Percentiles rank a stretch among this genome's conserved stretches.
Conservation (phyloP, 352 stramenopile species). For the Phytopythium chamaehyphon region DNA sequence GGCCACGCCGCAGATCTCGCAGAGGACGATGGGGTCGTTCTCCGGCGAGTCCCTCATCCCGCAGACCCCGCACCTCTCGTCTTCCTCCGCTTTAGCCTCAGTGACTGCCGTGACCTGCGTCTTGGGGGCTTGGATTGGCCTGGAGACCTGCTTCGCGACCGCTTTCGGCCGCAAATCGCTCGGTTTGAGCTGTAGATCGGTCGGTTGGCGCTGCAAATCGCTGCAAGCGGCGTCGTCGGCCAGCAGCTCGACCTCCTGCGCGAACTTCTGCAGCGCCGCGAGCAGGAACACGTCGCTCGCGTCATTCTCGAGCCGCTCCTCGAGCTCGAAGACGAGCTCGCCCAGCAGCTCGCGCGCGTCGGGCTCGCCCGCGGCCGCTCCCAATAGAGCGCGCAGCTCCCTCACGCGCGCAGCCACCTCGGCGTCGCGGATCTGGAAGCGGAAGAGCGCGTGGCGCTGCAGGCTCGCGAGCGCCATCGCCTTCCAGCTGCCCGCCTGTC, state of each 20-base stretch:
- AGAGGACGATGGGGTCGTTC: slow-evolving; percentile 77
- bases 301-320: slow-evolving; percentile 34
- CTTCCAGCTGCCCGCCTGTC: not conserved
- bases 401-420: slow-evolving; percentile 28
- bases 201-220: not conserved
- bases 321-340: slow-evolving; percentile 49
- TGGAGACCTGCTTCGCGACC: not conserved
- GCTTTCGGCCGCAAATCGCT: not conserved
- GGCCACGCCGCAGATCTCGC: slow-evolving; percentile 60
- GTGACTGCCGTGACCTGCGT: no score
- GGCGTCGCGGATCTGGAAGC: slow-evolving; percentile 55
- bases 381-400: slow-evolving; percentile 47
- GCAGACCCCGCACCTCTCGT: slow-evolving; percentile 63
- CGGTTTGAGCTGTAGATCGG: not conserved
- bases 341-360: slow-evolving; percentile 48
- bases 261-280: slow-evolving; percentile 52
- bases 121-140: no score
- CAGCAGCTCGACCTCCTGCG: slow-evolving; percentile 61
- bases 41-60: slow-evolving; percentile 58
- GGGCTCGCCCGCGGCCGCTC: slow-evolving; percentile 29
- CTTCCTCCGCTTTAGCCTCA: slow-evolving; percentile 39
- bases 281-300: slow-evolving; percentile 45
- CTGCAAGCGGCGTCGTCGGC: slow-evolving; percentile 27
- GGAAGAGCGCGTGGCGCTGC: slow-evolving; percentile 54
- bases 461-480: slow-evolving; percentile 24